Conservation (phyloP, 805 yeast genomes). For the Candida krabiensis region DNA sequence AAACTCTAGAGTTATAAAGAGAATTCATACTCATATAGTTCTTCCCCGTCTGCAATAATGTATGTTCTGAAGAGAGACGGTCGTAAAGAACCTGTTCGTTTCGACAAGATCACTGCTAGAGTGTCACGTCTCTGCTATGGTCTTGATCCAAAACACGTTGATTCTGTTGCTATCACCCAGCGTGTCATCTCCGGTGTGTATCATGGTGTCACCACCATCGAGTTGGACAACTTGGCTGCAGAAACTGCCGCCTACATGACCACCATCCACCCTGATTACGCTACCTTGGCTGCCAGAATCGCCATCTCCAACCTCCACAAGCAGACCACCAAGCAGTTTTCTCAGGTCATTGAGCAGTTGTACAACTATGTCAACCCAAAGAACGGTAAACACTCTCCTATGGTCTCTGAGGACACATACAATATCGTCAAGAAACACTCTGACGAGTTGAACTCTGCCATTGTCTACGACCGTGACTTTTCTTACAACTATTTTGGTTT, state of each 20-base stretch:
- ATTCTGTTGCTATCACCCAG: constrained; percentile 94
- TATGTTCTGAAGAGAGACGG: constrained; percentile 92
- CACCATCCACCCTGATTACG: constrained; percentile 97
- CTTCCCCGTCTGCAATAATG: constrained; percentile 56
- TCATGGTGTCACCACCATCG: constrained; percentile 94
- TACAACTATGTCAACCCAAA: constrained; percentile 80
- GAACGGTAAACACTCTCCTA: constrained; percentile 62
- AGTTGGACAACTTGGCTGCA: constrained; percentile 78
- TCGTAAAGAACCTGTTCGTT: constrained; percentile 89
- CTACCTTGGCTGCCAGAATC: constrained; percentile 90
- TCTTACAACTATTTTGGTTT: constrained; percentile 60
- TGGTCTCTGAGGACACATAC: constrained; percentile 68
- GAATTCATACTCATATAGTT: no score
- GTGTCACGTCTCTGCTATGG: constrained; percentile 94
- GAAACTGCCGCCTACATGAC: constrained; percentile 98
- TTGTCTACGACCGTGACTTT: constrained; percentile 69
- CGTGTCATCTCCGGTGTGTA: constrained; percentile 94
- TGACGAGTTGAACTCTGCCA: constrained; percentile 68
- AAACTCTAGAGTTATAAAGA: no score
- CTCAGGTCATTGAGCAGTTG: constrained; percentile 71
- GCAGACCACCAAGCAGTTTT: constrained; percentile 85
- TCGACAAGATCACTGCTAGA: constrained; percentile 95
- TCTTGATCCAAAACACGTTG: constrained; percentile 86
- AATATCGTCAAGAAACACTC: constrained; percentile 62
- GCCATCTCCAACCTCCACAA: constrained; percentile 94